phyloP scores from a whole-genome alignment of 2,329 filamentous ascomycete species.

The Phyllosticta ampelicida region DNA sequence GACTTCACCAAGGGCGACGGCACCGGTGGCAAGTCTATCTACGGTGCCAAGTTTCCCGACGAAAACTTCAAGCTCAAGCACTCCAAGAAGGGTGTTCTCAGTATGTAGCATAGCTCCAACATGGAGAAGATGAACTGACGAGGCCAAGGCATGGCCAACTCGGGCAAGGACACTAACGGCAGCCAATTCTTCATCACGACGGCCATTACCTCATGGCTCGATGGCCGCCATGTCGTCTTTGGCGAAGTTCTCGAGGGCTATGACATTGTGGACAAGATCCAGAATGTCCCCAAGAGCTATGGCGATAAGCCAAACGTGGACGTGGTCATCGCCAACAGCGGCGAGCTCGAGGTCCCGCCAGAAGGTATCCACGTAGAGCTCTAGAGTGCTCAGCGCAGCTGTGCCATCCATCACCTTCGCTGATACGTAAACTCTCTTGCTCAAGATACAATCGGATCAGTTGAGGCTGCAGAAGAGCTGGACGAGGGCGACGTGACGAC shows the following conservation, averaged over 20 bases:
- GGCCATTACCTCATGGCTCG: slow-evolving; percentile 56
- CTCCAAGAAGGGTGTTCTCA: slow-evolving; percentile 69
- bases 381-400: slow-evolving; percentile 35
- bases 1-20: slow-evolving; percentile 77
- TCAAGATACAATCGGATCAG: slow-evolving; percentile 36
- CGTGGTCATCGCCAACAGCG: slow-evolving; percentile 73
- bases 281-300: slow-evolving; percentile 54
- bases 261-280: slow-evolving; percentile 68
- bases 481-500: slow-evolving; percentile 33
- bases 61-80: slow-evolving; percentile 96
- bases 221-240: slow-evolving; percentile 77
- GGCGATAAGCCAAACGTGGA: slow-evolving; percentile 58
- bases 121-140: slow-evolving; percentile 71
- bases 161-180: slow-evolving; percentile 62
- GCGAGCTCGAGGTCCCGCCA: slow-evolving; percentile 69
- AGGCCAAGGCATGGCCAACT: slow-evolving; percentile 48
- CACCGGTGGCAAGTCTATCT: slow-evolving; percentile 82
- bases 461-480: slow-evolving; percentile 29
- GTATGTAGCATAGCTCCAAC: slow-evolving; percentile 51
- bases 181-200: slow-evolving; percentile 67
- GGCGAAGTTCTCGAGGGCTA: slow-evolving; percentile 82
- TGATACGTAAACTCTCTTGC: slow-evolving; percentile 28
- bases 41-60: slow-evolving; percentile 71
- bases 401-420: slow-evolving; percentile 25
- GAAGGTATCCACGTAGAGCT: slow-evolving; percentile 93